Percentiles rank a stretch among this genome's conserved stretches.
These are phyloP conservation scores for Sarocladiaceae sp. DNA, from an alignment of 2,329 filamentous ascomycete species.

Conservation along the genomic window DNA sequence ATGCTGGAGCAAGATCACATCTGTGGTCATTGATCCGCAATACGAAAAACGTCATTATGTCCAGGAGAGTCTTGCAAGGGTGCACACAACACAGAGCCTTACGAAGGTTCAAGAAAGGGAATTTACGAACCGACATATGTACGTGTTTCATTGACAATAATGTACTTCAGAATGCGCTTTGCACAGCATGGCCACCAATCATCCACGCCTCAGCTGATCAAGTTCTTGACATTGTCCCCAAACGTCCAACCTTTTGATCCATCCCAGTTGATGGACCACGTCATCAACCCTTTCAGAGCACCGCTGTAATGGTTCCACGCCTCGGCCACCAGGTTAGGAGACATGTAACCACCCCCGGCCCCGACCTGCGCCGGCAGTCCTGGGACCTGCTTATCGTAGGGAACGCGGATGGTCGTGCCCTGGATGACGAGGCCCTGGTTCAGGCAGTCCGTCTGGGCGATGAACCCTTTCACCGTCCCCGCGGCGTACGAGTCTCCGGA, in stretches of 20 bases:
- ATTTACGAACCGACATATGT: not conserved
- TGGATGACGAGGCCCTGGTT: slow-evolving; percentile 24
- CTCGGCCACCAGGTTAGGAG: slow-evolving; percentile 20
- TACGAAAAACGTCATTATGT: not conserved
- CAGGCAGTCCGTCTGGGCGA: slow-evolving; percentile 29
- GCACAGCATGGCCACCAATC: not conserved
- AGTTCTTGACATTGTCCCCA: slow-evolving; percentile 22
- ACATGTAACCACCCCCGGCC: slow-evolving; percentile 27
- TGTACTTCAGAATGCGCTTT: not conserved
- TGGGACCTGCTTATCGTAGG: slow-evolving; percentile 28
- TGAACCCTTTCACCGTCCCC: slow-evolving; percentile 25
- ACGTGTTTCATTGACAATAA: not conserved
- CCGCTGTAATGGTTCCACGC: slow-evolving; percentile 25
- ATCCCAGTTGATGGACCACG: slow-evolving; percentile 32
- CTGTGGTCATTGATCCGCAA: too few species aligned
- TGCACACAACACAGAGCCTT: not conserved
- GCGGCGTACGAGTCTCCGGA: slow-evolving; percentile 24
- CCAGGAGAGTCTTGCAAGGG: not conserved
- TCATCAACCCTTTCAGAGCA: slow-evolving; percentile 28
- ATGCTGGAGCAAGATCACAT: too few species aligned
- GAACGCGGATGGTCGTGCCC: slow-evolving; percentile 25
- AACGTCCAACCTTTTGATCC: slow-evolving; percentile 28
- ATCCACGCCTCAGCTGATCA: not conserved
- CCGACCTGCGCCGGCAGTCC: slow-evolving; percentile 28
- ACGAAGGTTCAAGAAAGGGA: not conserved